phyloP scores from a whole-genome alignment of 1,139 yeast species.

The Magnusiomyces suaveolens region DNA sequence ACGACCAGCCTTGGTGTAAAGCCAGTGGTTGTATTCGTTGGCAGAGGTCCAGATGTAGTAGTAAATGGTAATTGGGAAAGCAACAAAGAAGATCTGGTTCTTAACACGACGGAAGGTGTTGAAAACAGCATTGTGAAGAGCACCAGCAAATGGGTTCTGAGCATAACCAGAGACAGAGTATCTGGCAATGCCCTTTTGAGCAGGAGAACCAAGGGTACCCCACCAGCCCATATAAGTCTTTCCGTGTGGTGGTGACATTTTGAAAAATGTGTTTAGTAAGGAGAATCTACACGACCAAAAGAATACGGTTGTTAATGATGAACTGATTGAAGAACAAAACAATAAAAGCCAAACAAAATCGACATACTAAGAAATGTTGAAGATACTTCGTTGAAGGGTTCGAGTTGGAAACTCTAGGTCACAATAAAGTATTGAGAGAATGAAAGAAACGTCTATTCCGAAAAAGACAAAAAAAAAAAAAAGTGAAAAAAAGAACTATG shows the following conservation, averaged over 20 bases:
- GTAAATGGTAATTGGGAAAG: conserved; percentile 68
- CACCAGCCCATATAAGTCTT: conserved; percentile 94
- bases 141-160: conserved; percentile 84
- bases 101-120: conserved; percentile 92
- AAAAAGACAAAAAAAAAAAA: too few species aligned
- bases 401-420: too few species aligned
- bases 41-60: conserved; percentile 86
- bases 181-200: conserved; percentile 23
- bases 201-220: conserved; percentile 50
- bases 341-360: too few species aligned
- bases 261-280: too few species aligned
- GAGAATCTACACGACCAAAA: too few species aligned
- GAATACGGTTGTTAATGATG: too few species aligned
- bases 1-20: conserved; percentile 97
- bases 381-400: too few species aligned
- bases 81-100: conserved; percentile 70
- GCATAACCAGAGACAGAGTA: conserved; percentile 92
- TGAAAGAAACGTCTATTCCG: too few species aligned
- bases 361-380: too few species aligned
- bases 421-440: too few species aligned
- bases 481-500: not conserved
- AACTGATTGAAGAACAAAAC: too few species aligned
- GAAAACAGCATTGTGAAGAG: conserved; percentile 76
- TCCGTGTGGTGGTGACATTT: conserved; percentile 67
- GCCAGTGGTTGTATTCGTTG: conserved; percentile 83